Percentiles rank a stretch among this genome's conserved stretches.
phyloP scores from a whole-genome alignment of 495 filamentous ascomycete species.

The Haplographium delicatum region DNA sequence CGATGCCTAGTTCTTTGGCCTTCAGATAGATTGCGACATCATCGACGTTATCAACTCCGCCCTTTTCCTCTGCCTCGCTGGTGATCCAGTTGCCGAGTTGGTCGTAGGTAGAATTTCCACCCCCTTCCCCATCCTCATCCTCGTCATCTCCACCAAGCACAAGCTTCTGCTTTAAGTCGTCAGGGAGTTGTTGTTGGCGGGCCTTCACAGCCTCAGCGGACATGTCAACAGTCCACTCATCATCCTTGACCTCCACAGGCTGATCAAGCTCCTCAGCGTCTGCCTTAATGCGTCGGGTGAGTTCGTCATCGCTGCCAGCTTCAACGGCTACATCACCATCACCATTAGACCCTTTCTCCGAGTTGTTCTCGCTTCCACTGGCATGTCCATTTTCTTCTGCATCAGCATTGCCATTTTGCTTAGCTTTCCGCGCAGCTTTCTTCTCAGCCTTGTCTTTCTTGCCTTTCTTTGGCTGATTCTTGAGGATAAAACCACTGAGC shows the following conservation, averaged over 20 bases:
- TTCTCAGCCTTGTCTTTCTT: conserved; percentile 94
- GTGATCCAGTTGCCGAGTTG: conserved; percentile 90
- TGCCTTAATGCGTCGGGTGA: conserved; percentile 83
- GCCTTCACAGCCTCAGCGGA: conserved; percentile 92
- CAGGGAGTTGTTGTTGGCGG: conserved; percentile 83
- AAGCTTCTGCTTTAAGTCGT: conserved; percentile 84
- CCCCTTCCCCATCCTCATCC: conserved; percentile 73
- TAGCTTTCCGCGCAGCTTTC: conserved; percentile 79
- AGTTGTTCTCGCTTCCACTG: conserved; percentile 62
- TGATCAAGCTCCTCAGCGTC: conserved; percentile 71
- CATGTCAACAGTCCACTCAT: conserved; percentile 92
- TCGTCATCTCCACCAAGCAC: conserved; percentile 81
- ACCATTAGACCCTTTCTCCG: conserved; percentile 63
- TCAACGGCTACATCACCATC: conserved; percentile 66
- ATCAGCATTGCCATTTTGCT: conserved; percentile 59
- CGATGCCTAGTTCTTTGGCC: conserved; percentile 92
- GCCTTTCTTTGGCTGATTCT: conserved; percentile 83
- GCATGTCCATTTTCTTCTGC: conserved; percentile 49
- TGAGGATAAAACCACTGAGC: conserved; percentile 94
- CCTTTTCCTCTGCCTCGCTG: conserved; percentile 63
- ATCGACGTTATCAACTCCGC: conserved; percentile 67
- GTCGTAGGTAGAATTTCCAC: conserved; percentile 77
- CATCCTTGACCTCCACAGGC: conserved; percentile 65
- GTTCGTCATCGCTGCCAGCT: conserved; percentile 85
- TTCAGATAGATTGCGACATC: conserved; percentile 92